phyloP scores from a whole-genome alignment of 768 basidiomycete species.

The Amanita phalloides region DNA sequence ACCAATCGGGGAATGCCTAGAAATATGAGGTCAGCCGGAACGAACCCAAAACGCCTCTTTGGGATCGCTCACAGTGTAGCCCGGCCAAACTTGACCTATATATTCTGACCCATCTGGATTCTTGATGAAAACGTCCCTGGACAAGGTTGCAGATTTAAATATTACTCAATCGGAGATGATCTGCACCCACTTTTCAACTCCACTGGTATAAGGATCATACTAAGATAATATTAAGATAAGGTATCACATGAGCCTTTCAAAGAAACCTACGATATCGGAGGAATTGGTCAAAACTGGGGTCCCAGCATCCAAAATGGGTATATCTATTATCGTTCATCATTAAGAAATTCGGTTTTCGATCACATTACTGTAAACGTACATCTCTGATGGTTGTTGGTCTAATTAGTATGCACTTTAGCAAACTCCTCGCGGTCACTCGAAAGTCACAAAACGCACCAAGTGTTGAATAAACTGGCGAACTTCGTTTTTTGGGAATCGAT shows the following conservation, averaged over 20 bases:
- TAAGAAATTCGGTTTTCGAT: neutral
- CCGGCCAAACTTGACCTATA: constrained; percentile 71
- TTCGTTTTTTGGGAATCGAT: constrained; percentile 46
- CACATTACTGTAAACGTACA: constrained; percentile 18
- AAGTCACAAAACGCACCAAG: constrained; percentile 31
- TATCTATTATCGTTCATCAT: constrained; percentile 26
- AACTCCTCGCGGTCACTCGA: constrained; percentile 14
- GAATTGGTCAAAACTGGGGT: constrained; percentile 45
- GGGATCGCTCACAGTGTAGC: constrained; percentile 42
- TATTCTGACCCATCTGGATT: constrained; percentile 68
- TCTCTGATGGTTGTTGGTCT: constrained; percentile 32
- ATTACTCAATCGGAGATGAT: constrained; percentile 2
- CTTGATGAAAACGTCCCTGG: constrained; percentile 55
- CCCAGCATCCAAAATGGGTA: constrained; percentile 63
- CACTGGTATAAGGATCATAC: constrained; percentile 61
- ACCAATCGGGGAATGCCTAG: constrained; percentile 22
- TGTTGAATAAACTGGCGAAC: constrained; percentile 42
- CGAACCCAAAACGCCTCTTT: neutral
- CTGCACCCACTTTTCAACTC: constrained; percentile 37
- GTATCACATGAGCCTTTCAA: neutral
- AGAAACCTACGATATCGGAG: constrained; percentile 45
- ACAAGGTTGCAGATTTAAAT: constrained; percentile 13
- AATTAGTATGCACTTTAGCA: neutral
- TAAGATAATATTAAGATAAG: constrained; percentile 13
- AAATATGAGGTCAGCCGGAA: neutral